Percentiles rank a stretch among this genome's conserved stretches.
phyloP scores from a whole-genome alignment of 2,329 filamentous ascomycete genomes.

The Nectriaceae sp. region DNA sequence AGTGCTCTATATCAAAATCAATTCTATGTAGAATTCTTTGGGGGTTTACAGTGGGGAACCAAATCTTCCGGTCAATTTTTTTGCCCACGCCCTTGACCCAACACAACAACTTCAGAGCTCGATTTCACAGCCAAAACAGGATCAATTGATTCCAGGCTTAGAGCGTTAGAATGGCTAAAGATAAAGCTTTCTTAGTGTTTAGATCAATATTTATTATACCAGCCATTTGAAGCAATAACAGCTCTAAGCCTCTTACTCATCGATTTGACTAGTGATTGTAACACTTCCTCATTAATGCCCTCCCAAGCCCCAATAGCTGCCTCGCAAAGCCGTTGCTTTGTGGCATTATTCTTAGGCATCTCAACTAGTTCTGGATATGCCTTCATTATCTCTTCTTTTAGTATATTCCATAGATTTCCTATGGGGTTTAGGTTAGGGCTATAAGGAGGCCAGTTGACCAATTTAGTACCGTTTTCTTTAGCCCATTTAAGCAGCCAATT shows the following conservation, averaged over 20 bases:
- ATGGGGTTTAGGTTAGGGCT: slow-evolving; percentile 13
- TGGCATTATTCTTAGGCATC: background rate
- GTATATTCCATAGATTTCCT: slow-evolving; percentile 13
- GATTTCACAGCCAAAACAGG: background rate
- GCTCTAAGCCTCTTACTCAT: slow-evolving; percentile 2
- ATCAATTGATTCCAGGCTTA: background rate
- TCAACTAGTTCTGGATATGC: slow-evolving; percentile 4
- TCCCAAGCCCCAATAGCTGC: slow-evolving; percentile 5
- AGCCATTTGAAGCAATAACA: background rate
- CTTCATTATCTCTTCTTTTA: slow-evolving; percentile 11
- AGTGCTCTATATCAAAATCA: too few relatives aligned
- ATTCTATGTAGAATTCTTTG: too few relatives aligned
- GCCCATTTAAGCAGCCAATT: slow-evolving; percentile 4
- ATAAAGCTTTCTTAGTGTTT: background rate
- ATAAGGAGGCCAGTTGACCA: slow-evolving; percentile 9
- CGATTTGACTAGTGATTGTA: slow-evolving; percentile 3
- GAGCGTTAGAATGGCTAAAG: background rate
- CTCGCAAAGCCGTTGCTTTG: background rate
- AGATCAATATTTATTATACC: slow-evolving; percentile 9
- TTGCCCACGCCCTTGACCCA: too few relatives aligned
- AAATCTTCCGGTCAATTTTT: too few relatives aligned
- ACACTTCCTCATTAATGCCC: slow-evolving; percentile 4
- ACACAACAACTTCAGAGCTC: too few relatives aligned
- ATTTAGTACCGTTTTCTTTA: slow-evolving; percentile 1
- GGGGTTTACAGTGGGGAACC: too few relatives aligned